phyloP scores from a whole-genome alignment of 2,329 filamentous ascomycete species.

The Amylocarpus encephaloides region DNA sequence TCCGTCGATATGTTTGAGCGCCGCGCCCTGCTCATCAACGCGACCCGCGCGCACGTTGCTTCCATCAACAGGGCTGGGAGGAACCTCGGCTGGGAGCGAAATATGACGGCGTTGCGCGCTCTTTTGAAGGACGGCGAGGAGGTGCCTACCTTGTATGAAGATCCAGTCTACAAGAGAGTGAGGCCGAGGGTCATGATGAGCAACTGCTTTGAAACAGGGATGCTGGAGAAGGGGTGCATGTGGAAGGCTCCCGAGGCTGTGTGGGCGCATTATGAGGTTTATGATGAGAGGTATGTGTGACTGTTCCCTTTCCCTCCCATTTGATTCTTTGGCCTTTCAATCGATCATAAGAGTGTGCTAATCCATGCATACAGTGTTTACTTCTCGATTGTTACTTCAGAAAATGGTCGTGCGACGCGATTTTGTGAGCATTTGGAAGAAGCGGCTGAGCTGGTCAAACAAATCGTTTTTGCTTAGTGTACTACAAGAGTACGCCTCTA shows the following conservation, averaged over 20 bases:
- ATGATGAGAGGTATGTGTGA: neutral
- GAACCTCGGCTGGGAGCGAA: neutral
- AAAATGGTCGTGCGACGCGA: too few relatives aligned
- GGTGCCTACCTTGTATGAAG: neutral
- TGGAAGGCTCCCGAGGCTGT: neutral
- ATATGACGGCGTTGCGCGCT: neutral
- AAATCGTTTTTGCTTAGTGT: too few relatives aligned
- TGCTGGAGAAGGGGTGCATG: neutral
- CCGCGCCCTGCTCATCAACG: conserved; percentile 1
- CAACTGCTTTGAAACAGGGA: neutral
- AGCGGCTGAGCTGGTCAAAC: too few relatives aligned
- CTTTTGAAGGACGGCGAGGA: neutral
- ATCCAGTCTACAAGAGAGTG: neutral
- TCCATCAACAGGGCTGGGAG: neutral
- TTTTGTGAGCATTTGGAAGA: too few relatives aligned
- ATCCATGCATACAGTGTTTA: too few relatives aligned
- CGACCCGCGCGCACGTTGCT: neutral
- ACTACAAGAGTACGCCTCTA: too few relatives aligned
- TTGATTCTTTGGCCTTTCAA: too few relatives aligned
- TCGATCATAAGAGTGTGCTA: too few relatives aligned
- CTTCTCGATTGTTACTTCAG: too few relatives aligned
- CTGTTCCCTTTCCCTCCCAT: too few relatives aligned
- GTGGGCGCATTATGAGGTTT: neutral
- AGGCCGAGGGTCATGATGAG: neutral
- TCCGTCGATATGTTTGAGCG: neutral